Percentiles rank a stretch among this genome's conserved stretches.
Evolutionary conservation across 768 basidiomycete genomes (phyloP).

Genomic region (Megacollybia marginata): DNA sequence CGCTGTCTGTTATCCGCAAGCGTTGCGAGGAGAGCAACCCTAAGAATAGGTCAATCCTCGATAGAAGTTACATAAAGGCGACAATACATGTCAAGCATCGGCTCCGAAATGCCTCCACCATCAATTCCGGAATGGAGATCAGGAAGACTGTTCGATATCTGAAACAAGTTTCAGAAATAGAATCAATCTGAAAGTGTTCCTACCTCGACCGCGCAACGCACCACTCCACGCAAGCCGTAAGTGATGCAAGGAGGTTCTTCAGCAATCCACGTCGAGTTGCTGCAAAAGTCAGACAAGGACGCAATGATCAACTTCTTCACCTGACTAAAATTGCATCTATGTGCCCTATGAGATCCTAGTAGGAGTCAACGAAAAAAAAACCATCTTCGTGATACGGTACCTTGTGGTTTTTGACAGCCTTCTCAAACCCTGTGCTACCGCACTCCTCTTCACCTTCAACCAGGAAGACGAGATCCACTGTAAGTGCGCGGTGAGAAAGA

Average conservation of each 20-base stretch:
- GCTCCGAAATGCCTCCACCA: slow-evolving; percentile 82
- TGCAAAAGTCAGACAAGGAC: slow-evolving; percentile 16
- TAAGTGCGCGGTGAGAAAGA: slow-evolving; percentile 63
- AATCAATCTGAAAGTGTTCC: slow-evolving; percentile 3
- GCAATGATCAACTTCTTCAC: slow-evolving; percentile 1
- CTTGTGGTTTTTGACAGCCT: slow-evolving; percentile 72
- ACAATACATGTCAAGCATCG: slow-evolving; percentile 88
- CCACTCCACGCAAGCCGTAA: slow-evolving; percentile 90
- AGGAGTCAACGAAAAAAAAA: neutral
- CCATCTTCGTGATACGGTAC: too few species aligned
- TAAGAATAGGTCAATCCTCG: slow-evolving; percentile 19
- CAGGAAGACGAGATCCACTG: slow-evolving; percentile 81
- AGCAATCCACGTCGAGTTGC: slow-evolving; percentile 96
- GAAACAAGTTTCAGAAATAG: neutral
- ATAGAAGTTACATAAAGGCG: neutral
- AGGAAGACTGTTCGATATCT: slow-evolving; percentile 67
- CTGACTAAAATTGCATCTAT: slow-evolving; percentile 89
- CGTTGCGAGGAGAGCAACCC: slow-evolving; percentile 73
- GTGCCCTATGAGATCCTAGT: slow-evolving; percentile 70
- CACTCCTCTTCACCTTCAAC: slow-evolving; percentile 97
- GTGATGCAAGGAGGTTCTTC: slow-evolving; percentile 91
- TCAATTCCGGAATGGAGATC: slow-evolving; percentile 94
- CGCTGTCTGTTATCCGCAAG: slow-evolving; percentile 50
- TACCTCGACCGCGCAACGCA: slow-evolving; percentile 79
- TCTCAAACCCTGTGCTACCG: slow-evolving; percentile 81